Conservation (phyloP, 1,139 yeast species). For the Candida sanyaensis region DNA sequence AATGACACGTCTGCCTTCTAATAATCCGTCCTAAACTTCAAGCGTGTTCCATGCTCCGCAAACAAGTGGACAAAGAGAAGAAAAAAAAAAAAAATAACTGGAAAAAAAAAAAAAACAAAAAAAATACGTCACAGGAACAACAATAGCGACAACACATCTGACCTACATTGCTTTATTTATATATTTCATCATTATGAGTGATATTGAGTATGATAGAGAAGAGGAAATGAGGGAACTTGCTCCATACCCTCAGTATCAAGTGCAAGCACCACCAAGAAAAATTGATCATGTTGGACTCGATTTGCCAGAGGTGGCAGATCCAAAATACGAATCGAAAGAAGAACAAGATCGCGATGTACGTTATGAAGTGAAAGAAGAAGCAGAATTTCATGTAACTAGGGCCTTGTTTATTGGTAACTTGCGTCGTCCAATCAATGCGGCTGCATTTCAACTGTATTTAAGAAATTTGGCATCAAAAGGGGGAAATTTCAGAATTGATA, state of each 20-base stretch:
- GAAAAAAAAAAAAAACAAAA: background rate
- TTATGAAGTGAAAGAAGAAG: conserved; percentile 30
- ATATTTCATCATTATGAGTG: conserved; percentile 3
- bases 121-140: background rate
- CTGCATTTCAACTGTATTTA: conserved; percentile 36
- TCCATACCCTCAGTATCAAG: conserved; percentile 15
- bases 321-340: conserved; percentile 13
- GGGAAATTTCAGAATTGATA: conserved; percentile 30
- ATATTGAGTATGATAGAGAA: conserved; percentile 8
- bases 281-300: conserved; percentile 30
- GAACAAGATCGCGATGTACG: conserved; percentile 32
- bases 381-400: conserved; percentile 39
- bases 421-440: conserved; percentile 39
- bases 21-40: too few species aligned
- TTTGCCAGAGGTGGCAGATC: conserved; percentile 11
- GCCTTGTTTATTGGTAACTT: conserved; percentile 48
- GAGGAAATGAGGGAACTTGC: conserved; percentile 14
- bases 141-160: background rate
- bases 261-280: conserved; percentile 14
- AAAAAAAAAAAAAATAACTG: background rate
- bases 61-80: too few species aligned
- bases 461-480: conserved; percentile 27
- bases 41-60: too few species aligned
- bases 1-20: too few species aligned
- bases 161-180: background rate